Percentiles rank a stretch among this genome's conserved stretches.
Evolutionary conservation across 495 filamentous ascomycete genomes (phyloP).

Genomic region (Podospora sp.): DNA sequence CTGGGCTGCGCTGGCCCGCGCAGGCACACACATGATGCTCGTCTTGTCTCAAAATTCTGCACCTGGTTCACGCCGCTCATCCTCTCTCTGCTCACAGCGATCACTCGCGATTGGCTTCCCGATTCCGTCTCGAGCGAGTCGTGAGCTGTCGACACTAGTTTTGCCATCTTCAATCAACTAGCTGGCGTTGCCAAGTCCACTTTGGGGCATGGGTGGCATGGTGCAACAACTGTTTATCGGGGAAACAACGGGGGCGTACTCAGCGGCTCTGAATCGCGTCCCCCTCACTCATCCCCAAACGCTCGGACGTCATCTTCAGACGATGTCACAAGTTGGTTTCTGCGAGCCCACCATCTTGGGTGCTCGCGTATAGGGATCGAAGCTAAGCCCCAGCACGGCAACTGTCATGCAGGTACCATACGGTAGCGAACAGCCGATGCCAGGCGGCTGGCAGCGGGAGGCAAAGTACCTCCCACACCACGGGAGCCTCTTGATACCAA

Average conservation of each 20-base stretch:
- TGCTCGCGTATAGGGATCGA: not conserved
- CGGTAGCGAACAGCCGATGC: constrained; percentile 2
- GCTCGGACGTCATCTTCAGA: constrained; percentile 12
- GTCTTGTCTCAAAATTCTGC: constrained; percentile 19
- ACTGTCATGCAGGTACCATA: not conserved
- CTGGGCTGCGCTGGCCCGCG: not conserved
- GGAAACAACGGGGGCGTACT: not conserved
- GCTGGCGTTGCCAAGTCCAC: not conserved
- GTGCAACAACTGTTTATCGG: not conserved
- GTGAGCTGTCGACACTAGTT: not conserved
- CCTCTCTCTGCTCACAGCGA: not conserved
- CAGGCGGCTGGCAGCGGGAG: not conserved
- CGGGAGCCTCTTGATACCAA: not conserved
- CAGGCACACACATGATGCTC: constrained; percentile 17
- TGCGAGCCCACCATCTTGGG: constrained; percentile 1
- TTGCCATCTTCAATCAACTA: not conserved
- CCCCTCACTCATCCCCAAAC: constrained; percentile 6
- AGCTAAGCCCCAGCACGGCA: not conserved
- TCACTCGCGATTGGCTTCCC: constrained; percentile 1
- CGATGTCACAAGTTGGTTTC: constrained; percentile 17
- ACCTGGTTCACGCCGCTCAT: constrained; percentile 5
- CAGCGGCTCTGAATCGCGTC: not conserved
- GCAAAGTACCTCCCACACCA: not conserved
- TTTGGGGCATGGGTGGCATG: not conserved
- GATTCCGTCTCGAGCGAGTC: not conserved